Evolutionary conservation across 2,329 filamentous ascomycete species (phyloP), one percentile per base, ranked within the genome.

Genomic region (Fusarium caatingaense): DNA sequence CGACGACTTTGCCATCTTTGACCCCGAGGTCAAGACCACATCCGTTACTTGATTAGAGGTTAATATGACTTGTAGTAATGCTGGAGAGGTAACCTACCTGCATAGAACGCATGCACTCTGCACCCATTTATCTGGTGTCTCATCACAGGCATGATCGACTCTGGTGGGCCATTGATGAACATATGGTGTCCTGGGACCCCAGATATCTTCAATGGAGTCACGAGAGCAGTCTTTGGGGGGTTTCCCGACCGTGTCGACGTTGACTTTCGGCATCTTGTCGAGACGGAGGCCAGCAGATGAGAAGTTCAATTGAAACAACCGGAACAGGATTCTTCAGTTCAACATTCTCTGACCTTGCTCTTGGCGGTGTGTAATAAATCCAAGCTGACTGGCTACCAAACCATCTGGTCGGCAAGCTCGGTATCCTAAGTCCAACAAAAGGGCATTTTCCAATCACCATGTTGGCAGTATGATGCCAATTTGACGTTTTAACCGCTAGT

Each of bases 141-240:
- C 45, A 1, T 56, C 54, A 4, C 32, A 56, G 27, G 54, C 54
- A 23, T 56, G 45, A n/a, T 56, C 54, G 6, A 56, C 45, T 21
- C 54, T 56, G 2, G 54, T 56, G 11, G 44, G 54, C 54, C 54
- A 56, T 27, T 56, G 54, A n/a, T 56, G 45, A 6, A 30, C 8
- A 7, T 56, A 50, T 2, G 45, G 45, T 10, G 45, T 56, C 2
- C 44, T 50, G 1, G 54, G 32, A 3, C 54, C 54, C 54, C 54
- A 56, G 3, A 56, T 48, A 34, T 56, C 53, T 3, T 56, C 54
- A 25, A 56, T 50, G 0, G 54, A 56, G 8, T 56, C 44, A 3
- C 54, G 32, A 0, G 54, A 56, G 32, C 54, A 50, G 15, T 37
- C 18, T 0, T 32, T 12, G 7, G 54, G 54, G 8, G 28, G 12